A percentile compares a stretch with the other conserved stretches of the same genome.
Conservation (phyloP, 495 filamentous ascomycete species). For the Trichocladium uniseriatum region DNA sequence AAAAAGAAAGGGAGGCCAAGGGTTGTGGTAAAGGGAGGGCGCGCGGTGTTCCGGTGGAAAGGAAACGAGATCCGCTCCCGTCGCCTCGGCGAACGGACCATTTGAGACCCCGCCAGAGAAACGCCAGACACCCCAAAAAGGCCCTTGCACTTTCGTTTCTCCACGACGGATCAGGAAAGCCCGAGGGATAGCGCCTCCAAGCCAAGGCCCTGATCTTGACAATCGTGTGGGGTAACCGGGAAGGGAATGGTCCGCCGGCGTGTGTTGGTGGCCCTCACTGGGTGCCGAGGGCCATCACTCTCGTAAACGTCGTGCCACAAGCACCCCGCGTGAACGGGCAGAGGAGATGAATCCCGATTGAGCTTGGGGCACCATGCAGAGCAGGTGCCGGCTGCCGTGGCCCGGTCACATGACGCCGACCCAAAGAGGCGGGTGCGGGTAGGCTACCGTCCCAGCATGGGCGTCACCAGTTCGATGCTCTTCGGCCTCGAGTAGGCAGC, state of each 20-base stretch:
- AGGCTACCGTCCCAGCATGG: conserved; percentile 36
- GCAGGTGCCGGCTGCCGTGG: neutral
- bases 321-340: neutral
- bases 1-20: neutral
- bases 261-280: neutral
- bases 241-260: neutral
- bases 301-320: neutral
- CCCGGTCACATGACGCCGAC: neutral
- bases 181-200: neutral
- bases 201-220: conserved; percentile 1
- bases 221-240: conserved; percentile 6
- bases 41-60: neutral
- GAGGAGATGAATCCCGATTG: neutral
- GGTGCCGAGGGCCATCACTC: neutral
- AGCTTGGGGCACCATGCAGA: neutral
- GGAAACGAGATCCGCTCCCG: neutral
- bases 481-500: conserved; percentile 40
- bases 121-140: neutral
- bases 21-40: too few species aligned
- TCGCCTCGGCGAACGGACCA: neutral
- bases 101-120: neutral
- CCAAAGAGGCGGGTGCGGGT: conserved; percentile 5
- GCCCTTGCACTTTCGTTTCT: neutral
- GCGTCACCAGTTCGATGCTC: conserved; percentile 43
- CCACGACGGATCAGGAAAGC: conserved; percentile 15